These are phyloP conservation scores for Diplogelasinospora grovesii DNA, from an alignment of 495 filamentous ascomycete genomes.

Conservation along the genomic window DNA sequence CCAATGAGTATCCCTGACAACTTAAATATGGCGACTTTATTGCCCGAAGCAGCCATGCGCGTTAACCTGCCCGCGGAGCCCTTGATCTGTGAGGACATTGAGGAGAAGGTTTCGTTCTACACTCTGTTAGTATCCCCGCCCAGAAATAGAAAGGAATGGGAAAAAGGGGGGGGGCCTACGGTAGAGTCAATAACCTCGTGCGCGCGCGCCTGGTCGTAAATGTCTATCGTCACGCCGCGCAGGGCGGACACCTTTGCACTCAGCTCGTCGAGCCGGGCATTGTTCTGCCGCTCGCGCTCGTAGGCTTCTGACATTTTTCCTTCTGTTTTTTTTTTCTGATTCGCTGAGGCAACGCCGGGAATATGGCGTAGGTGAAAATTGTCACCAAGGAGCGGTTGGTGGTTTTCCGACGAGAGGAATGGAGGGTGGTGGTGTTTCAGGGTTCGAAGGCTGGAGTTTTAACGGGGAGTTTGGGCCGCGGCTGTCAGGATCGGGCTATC, in stretches of 20 bases:
- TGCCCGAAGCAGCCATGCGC: slow-evolving; percentile 86
- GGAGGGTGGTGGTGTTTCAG: not conserved
- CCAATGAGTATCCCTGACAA: slow-evolving; percentile 76
- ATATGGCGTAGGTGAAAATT: too few species aligned
- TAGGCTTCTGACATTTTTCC: slow-evolving; percentile 82
- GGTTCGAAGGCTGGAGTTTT: too few species aligned
- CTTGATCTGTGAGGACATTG: slow-evolving; percentile 60
- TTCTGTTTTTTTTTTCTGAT: slow-evolving; percentile 4
- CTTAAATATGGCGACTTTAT: slow-evolving; percentile 85
- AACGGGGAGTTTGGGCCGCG: too few species aligned
- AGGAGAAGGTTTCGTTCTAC: slow-evolving; percentile 52
- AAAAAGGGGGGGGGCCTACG: slow-evolving; percentile 43
- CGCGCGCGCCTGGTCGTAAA: slow-evolving; percentile 87
- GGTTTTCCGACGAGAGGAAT: too few species aligned
- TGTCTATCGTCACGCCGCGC: slow-evolving; percentile 95
- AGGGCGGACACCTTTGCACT: slow-evolving; percentile 84
- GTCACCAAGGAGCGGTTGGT: too few species aligned
- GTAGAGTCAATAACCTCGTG: slow-evolving; percentile 82
- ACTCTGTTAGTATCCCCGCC: not conserved
- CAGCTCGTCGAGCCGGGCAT: slow-evolving; percentile 87
- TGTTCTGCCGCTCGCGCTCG: slow-evolving; percentile 94
- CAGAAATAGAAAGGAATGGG: too few species aligned
- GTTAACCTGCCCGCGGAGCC: slow-evolving; percentile 80
- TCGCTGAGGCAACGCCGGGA: not conserved
- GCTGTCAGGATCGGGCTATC: too few species aligned